A percentile compares a stretch with the other conserved stretches of the same genome.
Conservation (phyloP, 1,139 yeast genomes). For the Pichia sp. region DNA sequence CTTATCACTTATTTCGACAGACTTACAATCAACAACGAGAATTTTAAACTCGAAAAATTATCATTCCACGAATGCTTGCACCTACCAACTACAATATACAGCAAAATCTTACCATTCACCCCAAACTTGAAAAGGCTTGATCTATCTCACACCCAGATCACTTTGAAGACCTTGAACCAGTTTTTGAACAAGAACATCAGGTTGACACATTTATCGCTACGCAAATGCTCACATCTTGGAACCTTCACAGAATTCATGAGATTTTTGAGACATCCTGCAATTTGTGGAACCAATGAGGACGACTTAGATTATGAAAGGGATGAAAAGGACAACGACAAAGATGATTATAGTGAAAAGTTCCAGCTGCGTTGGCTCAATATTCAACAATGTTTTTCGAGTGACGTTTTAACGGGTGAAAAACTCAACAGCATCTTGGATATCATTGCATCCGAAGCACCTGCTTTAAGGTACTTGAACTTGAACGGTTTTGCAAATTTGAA, state of each 20-base stretch:
- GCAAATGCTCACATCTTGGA: conserved; percentile 67
- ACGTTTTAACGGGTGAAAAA: conserved; percentile 12
- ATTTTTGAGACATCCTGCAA: conserved; percentile 68
- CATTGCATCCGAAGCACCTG: conserved; percentile 30
- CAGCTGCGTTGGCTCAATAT: conserved; percentile 67
- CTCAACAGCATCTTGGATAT: conserved; percentile 12
- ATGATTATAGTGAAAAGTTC: conserved; percentile 23
- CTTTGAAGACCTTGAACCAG: conserved; percentile 47
- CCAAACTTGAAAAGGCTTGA: conserved; percentile 65
- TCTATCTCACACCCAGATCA: conserved; percentile 74
- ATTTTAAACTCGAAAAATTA: conserved; percentile 44
- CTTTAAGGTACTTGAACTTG: conserved; percentile 56
- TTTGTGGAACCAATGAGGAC: conserved; percentile 25
- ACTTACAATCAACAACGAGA: conserved; percentile 29
- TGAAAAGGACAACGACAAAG: conserved; percentile 30
- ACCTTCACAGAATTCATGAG: conserved; percentile 72
- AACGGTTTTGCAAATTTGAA: conserved; percentile 68
- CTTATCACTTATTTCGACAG: conserved; percentile 60
- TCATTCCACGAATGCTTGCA: conserved; percentile 90
- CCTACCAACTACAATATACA: conserved; percentile 53
- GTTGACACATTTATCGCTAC: conserved; percentile 72
- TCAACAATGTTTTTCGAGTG: conserved; percentile 67
- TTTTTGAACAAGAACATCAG: conserved; percentile 49
- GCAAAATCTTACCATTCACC: conserved; percentile 53
- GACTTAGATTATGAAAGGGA: background rate